phyloP scores from a whole-genome alignment of 2,329 filamentous ascomycete genomes.

The Colletotrichum scovillei region DNA sequence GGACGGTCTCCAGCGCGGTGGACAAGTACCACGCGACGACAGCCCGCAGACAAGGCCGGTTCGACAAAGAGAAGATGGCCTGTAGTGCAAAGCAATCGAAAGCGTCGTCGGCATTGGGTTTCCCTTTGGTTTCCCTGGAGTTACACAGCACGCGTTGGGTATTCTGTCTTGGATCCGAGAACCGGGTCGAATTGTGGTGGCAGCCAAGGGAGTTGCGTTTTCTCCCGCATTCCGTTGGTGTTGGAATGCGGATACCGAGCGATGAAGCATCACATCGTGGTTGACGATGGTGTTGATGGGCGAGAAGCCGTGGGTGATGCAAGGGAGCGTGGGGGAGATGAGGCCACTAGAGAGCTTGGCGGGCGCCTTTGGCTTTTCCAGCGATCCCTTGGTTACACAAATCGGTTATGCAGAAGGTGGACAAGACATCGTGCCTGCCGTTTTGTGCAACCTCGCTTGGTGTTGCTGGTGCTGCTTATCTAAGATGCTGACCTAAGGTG shows the following conservation, averaged over 20 bases:
- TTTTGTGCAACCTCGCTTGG: too few relatives aligned
- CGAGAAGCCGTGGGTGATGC: background rate
- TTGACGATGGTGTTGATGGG: background rate
- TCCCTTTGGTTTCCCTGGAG: background rate
- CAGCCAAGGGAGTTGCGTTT: background rate
- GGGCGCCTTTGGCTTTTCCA: too few relatives aligned
- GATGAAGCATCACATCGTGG: background rate
- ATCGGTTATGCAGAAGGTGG: background rate
- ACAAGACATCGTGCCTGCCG: background rate
- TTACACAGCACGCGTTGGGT: background rate
- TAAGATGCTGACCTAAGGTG: too few relatives aligned
- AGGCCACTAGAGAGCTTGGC: background rate
- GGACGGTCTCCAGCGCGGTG: background rate
- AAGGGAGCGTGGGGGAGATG: background rate
- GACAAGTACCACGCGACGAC: background rate
- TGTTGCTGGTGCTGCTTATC: too few relatives aligned
- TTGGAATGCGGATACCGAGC: background rate
- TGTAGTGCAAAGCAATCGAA: background rate
- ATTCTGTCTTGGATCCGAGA: background rate
- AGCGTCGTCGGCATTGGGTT: background rate
- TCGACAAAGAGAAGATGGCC: background rate
- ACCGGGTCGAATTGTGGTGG: background rate
- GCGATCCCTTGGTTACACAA: background rate
- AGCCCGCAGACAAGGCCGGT: background rate
- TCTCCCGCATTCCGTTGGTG: background rate